Evolutionary conservation across 2,329 filamentous ascomycete species (phyloP), one percentile per base, ranked within the genome.

Genomic region (Claviceps sp.): DNA sequence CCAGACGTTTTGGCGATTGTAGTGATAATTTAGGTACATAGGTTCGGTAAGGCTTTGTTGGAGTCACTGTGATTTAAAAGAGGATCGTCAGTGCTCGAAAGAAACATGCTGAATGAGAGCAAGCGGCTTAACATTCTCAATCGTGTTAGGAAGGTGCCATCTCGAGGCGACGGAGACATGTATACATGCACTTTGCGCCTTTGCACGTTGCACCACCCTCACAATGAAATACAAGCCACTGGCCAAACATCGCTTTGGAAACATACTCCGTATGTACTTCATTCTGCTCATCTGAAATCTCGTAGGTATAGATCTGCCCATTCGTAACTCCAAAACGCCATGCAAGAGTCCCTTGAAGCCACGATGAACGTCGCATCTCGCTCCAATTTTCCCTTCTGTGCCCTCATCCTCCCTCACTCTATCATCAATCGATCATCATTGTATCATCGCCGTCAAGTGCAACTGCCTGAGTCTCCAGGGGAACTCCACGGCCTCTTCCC

Each of bases 361-460:
- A 50, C 47, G 49, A 38, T 49, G 49, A 30, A 42, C 42, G 41
- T 48, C 43, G 42, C 48, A 47, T 53, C 42, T 46, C 41, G 47
- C 19, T 14, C 39, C 39, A 34, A 3, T 34, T 43, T 48, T 3
- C 44, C 10, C 14, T 40, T 14, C 14, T 43, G 5, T 44, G 7
- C 5, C 24, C 22, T 1, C 24, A 7, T 10, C 24, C 5, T 26
- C 2, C 16, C 4, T n/a, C 30, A 11, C 30, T 17, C 24, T 34
- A 52, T 60, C 51, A 67, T 56, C 58, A 70, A 56, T 80, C 82
- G 61, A 89, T 77, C 62, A 89, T 74, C 89, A 96, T 96, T 16
- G 89, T 95, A 72, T 97, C 91, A 65, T 97, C 88, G 10, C 87
- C 90, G 59, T 89, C 82, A 59, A 78, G 70, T 24, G 64, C 72